Conservation (phyloP, 805 yeast genomes). For the Yamadazyma sp. region DNA sequence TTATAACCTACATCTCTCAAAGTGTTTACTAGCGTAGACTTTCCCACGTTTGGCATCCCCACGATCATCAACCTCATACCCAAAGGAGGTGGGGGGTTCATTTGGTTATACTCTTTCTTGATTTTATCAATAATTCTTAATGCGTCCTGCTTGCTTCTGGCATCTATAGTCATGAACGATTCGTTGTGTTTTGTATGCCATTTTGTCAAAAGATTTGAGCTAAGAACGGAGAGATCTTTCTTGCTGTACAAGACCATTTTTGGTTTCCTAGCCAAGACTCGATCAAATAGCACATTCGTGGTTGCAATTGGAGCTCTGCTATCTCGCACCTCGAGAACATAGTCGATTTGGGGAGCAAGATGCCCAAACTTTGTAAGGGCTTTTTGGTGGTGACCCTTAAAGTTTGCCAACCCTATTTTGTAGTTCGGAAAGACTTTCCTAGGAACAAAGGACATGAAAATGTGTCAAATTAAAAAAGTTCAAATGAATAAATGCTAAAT, state of each 20-base stretch:
- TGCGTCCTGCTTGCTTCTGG: conserved; percentile 53
- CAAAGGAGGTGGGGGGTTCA: conserved; percentile 76
- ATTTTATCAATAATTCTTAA: conserved; percentile 50
- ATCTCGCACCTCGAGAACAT: conserved; percentile 84
- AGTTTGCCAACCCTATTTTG: conserved; percentile 68
- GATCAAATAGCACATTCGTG: conserved; percentile 74
- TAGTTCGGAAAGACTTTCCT: conserved; percentile 72
- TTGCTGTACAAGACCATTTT: conserved; percentile 76
- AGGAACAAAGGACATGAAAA: conserved; percentile 62
- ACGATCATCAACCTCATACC: conserved; percentile 76
- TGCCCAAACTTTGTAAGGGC: conserved; percentile 69
- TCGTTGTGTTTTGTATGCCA: conserved; percentile 35
- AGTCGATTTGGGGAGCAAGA: conserved; percentile 75
- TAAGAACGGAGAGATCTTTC: conserved; percentile 58
- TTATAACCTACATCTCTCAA: conserved; percentile 50
- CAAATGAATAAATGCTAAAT: too few relatives aligned
- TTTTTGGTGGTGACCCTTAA: conserved; percentile 87
- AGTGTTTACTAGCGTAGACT: conserved; percentile 80
- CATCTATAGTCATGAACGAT: conserved; percentile 52
- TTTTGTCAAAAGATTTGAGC: conserved; percentile 28
- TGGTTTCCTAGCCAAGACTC: conserved; percentile 53
- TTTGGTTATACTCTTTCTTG: conserved; percentile 40
- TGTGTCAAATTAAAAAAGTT: too few relatives aligned
- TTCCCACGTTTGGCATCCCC: conserved; percentile 99
- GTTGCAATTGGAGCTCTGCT: conserved; percentile 86